phyloP scores from a whole-genome alignment of 164 flowering plant species.

The Nymphaea colorata region DNA sequence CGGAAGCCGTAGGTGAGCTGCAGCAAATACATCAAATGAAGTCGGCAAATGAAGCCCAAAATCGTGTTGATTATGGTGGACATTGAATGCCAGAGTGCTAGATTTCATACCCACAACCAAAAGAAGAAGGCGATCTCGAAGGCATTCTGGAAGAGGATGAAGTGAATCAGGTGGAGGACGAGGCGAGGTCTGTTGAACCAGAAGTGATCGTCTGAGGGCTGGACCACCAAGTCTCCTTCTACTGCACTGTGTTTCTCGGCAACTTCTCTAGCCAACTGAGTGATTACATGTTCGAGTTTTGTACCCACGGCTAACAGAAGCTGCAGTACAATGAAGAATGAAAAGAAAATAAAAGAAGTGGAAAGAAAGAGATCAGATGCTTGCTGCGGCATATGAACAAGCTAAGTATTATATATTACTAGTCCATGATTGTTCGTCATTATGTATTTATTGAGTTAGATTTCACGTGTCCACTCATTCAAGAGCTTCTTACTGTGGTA shows the following conservation, averaged over 20 bases:
- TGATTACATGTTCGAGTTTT: conserved; percentile 1
- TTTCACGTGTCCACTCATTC: no score
- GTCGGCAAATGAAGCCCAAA: background rate
- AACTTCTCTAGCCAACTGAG: conserved; percentile 3
- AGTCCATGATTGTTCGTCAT: no score
- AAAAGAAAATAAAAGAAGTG: no score
- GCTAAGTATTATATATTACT: no score
- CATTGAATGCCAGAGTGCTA: no score
- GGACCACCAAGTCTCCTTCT: conserved; percentile 5
- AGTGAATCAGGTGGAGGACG: conserved; percentile 3
- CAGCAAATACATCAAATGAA: background rate
- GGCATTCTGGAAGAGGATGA: conserved; percentile 1
- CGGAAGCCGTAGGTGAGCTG: conserved; percentile 7
- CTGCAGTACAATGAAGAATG: background rate
- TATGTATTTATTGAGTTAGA: no score
- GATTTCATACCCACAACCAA: conserved; percentile 1
- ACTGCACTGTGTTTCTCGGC: background rate
- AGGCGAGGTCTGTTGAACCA: background rate
- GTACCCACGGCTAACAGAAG: conserved; percentile 7
- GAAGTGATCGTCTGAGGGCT: conserved; percentile 2
- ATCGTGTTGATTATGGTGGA: background rate
- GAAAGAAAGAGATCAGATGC: no score
- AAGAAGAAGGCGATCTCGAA: conserved; percentile 3
- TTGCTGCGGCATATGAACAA: no score
- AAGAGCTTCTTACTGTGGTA: no score